Conservation (phyloP, 2,329 filamentous ascomycete genomes). For the Ophiocordyceps camponoti-rufipedis region DNA sequence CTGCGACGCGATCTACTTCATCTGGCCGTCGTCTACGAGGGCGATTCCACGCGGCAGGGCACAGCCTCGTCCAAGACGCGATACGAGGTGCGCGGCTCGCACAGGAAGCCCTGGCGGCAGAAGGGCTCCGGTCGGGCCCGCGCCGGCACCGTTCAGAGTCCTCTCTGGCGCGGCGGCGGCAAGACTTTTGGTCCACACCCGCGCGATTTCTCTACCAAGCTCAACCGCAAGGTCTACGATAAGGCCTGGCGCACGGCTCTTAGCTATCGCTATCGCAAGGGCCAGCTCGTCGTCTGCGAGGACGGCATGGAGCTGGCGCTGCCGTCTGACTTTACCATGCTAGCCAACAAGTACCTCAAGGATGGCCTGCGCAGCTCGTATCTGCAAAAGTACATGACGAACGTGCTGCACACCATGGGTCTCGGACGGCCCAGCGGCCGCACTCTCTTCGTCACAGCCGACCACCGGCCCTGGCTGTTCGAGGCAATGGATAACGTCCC, state of each 20-base stretch:
- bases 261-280: constrained; percentile 74
- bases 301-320: constrained; percentile 52
- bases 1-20: constrained; percentile 84
- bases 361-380: constrained; percentile 36
- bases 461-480: constrained; percentile 43
- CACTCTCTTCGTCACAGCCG: constrained; percentile 56
- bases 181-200: constrained; percentile 82
- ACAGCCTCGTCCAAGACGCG: constrained; percentile 72
- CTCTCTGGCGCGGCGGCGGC: constrained; percentile 68
- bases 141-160: constrained; percentile 63
- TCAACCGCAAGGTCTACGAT: constrained; percentile 86
- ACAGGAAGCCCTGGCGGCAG: constrained; percentile 65
- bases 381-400: constrained; percentile 40
- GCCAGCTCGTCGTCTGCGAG: constrained; percentile 73
- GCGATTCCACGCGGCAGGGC: constrained; percentile 71
- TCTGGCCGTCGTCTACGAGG: constrained; percentile 81
- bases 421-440: constrained; percentile 51
- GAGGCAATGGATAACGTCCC: constrained; percentile 45
- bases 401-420: constrained; percentile 51
- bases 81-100: constrained; percentile 66
- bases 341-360: constrained; percentile 21
- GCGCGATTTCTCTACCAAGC: constrained; percentile 68
- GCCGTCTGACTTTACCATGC: constrained; percentile 29
- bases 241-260: constrained; percentile 88
- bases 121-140: constrained; percentile 75